Evolutionary conservation across 176 grass and related monocot species (phyloP).

Genomic region (Pharus latifolius): DNA sequence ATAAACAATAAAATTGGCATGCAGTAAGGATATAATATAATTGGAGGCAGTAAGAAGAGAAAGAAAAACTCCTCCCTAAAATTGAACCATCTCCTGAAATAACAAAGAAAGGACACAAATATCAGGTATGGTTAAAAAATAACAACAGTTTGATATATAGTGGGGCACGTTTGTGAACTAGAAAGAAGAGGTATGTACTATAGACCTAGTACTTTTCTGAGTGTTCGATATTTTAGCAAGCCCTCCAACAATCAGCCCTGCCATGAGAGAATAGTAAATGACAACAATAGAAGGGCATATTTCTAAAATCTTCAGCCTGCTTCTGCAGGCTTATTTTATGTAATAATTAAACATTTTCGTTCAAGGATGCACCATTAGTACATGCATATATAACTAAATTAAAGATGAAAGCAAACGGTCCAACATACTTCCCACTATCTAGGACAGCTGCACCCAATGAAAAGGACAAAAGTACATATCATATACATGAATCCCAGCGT

Average conservation of each 20-base stretch:
- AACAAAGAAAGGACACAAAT: conserved; percentile 1
- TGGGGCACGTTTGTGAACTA: background rate
- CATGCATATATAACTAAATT: background rate
- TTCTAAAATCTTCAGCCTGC: background rate
- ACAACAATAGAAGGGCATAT: background rate
- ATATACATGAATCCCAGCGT: too few relatives aligned
- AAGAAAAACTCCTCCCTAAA: conserved; percentile 94
- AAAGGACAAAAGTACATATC: too few relatives aligned
- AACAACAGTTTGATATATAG: background rate
- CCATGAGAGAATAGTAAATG: conserved; percentile 7
- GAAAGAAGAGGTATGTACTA: background rate
- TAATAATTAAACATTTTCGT: background rate
- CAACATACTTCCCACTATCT: background rate
- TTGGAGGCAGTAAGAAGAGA: conserved; percentile 89
- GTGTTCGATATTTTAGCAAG: conserved; percentile 87
- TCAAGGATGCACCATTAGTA: background rate
- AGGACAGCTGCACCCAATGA: too few relatives aligned
- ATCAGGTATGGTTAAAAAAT: background rate
- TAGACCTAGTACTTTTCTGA: conserved; percentile 70
- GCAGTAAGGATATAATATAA: conserved; percentile 91
- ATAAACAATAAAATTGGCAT: conserved; percentile 19
- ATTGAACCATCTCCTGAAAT: conserved; percentile 88
- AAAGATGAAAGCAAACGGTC: background rate
- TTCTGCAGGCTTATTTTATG: background rate
- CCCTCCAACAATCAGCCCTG: conserved; percentile 77